phyloP scores from a whole-genome alignment of 768 basidiomycete genomes.

The Termitomyces sp. region DNA sequence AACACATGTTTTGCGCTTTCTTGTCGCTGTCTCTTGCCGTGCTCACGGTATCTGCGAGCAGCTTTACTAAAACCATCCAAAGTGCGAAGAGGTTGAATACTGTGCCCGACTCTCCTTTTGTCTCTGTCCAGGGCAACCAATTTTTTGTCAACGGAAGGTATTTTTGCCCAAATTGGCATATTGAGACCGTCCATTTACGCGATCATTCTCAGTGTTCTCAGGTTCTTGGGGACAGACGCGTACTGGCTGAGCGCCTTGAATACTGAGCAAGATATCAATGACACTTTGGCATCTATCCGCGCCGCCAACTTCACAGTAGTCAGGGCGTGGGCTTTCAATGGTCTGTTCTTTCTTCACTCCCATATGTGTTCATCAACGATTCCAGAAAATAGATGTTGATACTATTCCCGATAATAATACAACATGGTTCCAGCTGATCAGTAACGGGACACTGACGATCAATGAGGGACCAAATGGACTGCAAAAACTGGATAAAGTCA shows the following conservation, averaged over 20 bases:
- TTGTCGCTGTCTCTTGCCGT: constrained; percentile 25
- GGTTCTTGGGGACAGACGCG: constrained; percentile 47
- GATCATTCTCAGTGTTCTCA: constrained; percentile 18
- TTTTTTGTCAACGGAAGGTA: constrained; percentile 56
- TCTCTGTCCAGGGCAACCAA: constrained; percentile 36
- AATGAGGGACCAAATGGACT: constrained; percentile 60
- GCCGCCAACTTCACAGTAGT: constrained; percentile 52
- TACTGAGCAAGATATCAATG: constrained; percentile 47
- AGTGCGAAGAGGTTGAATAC: constrained; percentile 20
- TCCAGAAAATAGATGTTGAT: constrained; percentile 35
- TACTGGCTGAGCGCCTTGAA: constrained; percentile 64
- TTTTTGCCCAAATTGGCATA: background rate
- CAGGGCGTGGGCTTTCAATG: constrained; percentile 71
- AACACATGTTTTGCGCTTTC: constrained; percentile 28
- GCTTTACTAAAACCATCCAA: constrained; percentile 24
- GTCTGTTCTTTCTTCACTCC: constrained; percentile 21
- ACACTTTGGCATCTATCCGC: constrained; percentile 53
- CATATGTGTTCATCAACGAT: background rate
- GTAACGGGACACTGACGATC: constrained; percentile 46
- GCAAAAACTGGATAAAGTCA: constrained; percentile 55
- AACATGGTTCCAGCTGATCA: constrained; percentile 59
- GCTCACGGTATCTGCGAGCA: constrained; percentile 27
- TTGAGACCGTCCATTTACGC: background rate
- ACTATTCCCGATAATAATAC: constrained; percentile 49
- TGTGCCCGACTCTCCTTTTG: constrained; percentile 31